Base-by-base conservation (phyloP, 1,284 basidiomycete species). In the Cutaneotrichosporon cavernicola region DNA sequence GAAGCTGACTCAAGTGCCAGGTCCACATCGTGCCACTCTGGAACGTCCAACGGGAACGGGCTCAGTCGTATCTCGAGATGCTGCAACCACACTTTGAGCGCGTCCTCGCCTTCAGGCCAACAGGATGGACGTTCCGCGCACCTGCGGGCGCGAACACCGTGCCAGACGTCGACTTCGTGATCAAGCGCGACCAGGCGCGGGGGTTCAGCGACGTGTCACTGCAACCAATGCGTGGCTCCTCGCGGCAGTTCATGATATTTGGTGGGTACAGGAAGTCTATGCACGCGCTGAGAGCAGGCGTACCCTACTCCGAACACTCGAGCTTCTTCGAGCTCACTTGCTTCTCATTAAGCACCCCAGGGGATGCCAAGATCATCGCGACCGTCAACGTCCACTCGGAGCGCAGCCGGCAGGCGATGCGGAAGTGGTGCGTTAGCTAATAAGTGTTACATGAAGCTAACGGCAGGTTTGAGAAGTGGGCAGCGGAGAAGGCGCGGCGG, bases 261-360 rank as follows among this genome's bases (percentile, higher is more conserved):
- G 89, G 92, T 65, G 58, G 62, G 79, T 70, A 4, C 0, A 0
- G 4, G 11, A 7, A 9, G 18, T 9, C 11, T 13, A 1, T 32
- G 18, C 2, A n/a, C 31, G 1, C 8, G 40, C 60, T 67, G 49
- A 64, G 36, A 13, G 16, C 55, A 80, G 79, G 92, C 36, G 91
- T 98, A 16, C 96, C 96, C 5, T 97, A 97, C 76, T 96, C 92
- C 4, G 95, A 97, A 76, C 95, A 99, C 77, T 95, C 91, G 58
- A 93, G 90, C 40, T 97, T 97, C 80, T 90, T 90, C 71, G 94
- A 97, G 80, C 83, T 94, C 73, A 97, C 91, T 26, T 97, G 90
- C 73, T 98, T 98, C 74, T 92, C 92, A 5, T 84, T 98, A 75
- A 90, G 89, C 13, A 82, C 92, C 86, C 73, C 96, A 87, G 89